Percentiles rank a stretch among this genome's conserved stretches.
Conservation (phyloP, 495 filamentous ascomycete genomes). For the Rostrohypoxylon terebratum region DNA sequence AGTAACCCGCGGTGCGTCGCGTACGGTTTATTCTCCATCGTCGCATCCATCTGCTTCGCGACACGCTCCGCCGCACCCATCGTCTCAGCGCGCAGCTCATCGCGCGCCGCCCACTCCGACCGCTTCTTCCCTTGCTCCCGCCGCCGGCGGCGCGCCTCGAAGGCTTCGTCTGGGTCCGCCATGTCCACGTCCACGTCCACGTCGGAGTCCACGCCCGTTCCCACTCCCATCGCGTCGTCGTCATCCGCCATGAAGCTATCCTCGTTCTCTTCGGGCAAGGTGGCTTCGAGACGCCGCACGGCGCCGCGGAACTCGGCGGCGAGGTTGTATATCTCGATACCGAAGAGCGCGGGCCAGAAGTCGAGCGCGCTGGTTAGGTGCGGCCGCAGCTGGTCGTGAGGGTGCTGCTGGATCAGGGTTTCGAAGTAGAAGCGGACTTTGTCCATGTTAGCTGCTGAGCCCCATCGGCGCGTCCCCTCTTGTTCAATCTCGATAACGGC, state of each 20-base stretch:
- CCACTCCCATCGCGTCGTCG: neutral
- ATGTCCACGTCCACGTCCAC: neutral
- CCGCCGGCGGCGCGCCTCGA: slow-evolving; percentile 9
- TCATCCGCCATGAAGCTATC: slow-evolving; percentile 10
- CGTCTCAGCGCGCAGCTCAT: slow-evolving; percentile 45
- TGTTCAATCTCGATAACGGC: neutral
- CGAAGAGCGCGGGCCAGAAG: slow-evolving; percentile 57
- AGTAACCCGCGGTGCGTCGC: slow-evolving; percentile 68
- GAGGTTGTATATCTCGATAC: slow-evolving; percentile 55
- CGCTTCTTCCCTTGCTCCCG: slow-evolving; percentile 33
- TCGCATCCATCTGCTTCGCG: slow-evolving; percentile 70
- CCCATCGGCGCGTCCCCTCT: slow-evolving; percentile 31
- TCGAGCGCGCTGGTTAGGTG: slow-evolving; percentile 50
- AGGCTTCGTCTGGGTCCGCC: slow-evolving; percentile 7
- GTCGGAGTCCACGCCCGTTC: neutral
- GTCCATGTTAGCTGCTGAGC: slow-evolving; percentile 44
- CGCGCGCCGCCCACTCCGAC: slow-evolving; percentile 22
- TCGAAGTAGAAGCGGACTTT: slow-evolving; percentile 51
- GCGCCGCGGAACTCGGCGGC: slow-evolving; percentile 45
- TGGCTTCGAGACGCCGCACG: slow-evolving; percentile 17
- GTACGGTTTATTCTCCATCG: slow-evolving; percentile 73
- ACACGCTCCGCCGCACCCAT: slow-evolving; percentile 59
- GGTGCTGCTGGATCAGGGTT: slow-evolving; percentile 54
- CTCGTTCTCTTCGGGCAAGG: slow-evolving; percentile 26
- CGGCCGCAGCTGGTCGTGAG: slow-evolving; percentile 50